These are phyloP conservation scores for Chlorencoelia australis DNA, from an alignment of 2,329 filamentous ascomycete genomes.

Conservation along the genomic window DNA sequence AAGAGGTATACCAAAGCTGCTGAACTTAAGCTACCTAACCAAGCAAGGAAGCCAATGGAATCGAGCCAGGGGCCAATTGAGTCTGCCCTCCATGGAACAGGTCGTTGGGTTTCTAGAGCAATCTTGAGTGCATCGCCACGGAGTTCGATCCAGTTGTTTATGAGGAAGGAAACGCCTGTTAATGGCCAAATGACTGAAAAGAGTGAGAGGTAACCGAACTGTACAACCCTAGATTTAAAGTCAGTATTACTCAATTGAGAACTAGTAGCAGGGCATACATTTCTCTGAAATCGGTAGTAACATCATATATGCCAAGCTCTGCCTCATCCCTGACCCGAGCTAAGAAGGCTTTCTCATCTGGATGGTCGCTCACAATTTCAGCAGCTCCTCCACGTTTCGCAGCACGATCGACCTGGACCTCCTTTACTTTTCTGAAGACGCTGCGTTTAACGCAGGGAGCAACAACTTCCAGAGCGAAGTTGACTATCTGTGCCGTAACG, in stretches of 20 bases:
- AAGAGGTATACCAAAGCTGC: slow-evolving; percentile 87
- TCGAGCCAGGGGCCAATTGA: slow-evolving; percentile 91
- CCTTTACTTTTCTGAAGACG: slow-evolving; percentile 67
- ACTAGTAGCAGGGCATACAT: no score
- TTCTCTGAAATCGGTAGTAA: slow-evolving; percentile 82
- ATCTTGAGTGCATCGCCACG: slow-evolving; percentile 93
- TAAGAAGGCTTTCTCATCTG: slow-evolving; percentile 74
- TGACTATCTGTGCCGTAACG: slow-evolving; percentile 86
- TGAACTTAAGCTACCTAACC: slow-evolving; percentile 83
- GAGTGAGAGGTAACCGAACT: slow-evolving; percentile 74
- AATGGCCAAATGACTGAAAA: slow-evolving; percentile 94
- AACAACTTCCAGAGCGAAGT: slow-evolving; percentile 72
- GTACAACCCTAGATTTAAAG: no score
- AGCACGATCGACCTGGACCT: slow-evolving; percentile 54
- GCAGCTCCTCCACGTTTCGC: slow-evolving; percentile 39
- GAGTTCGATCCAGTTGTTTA: slow-evolving; percentile 95
- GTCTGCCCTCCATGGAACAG: slow-evolving; percentile 81
- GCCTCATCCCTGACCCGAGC: slow-evolving; percentile 73
- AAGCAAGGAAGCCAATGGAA: slow-evolving; percentile 78
- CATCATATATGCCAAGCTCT: slow-evolving; percentile 75
- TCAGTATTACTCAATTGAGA: no score
- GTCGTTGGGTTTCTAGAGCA: slow-evolving; percentile 76
- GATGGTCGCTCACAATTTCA: slow-evolving; percentile 45
- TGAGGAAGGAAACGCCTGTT: slow-evolving; percentile 76
- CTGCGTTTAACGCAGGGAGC: slow-evolving; percentile 78